Evolutionary conservation across 148 eudicot genomes (phyloP), one percentile per base, ranked within the genome.

Genomic region (Chenopodium formosanum): DNA sequence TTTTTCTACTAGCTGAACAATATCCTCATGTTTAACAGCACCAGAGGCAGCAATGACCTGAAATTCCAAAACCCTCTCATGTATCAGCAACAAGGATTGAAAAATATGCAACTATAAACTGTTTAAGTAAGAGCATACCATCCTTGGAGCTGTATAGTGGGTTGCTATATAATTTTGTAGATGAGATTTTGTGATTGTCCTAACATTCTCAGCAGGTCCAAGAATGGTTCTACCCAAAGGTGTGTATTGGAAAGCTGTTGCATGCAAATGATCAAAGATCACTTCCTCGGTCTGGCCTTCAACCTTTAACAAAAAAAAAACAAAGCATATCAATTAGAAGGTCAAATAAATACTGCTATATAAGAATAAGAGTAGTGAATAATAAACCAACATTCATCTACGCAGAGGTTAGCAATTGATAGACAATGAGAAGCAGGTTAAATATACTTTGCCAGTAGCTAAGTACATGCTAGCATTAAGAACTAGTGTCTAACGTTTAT

Each of bases 191-290:
- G 94, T 91, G 62, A 95, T 92, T 73, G 90, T 84, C 84, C 78
- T 88, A 29, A 95, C 85, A 86, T 95, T 95, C 81, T 91, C 88
- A 77, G 93, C 97, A 77, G 98, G 91, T 73, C 98, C 98, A 81
- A 95, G 96, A 86, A 95, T 93, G 46, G 98, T 95, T 84, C 98
- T 89, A 25, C 94, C 98, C 74, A 95, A 83, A 53, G 98, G 98
- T 37, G 96, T 88, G 77, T 92, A 86, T 77, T 95, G 98, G 85
- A 93, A 95, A 23, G 98, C 98, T 74, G 98, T 95, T 58, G 98
- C 93, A 81, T 95, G 98, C 82, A 95, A 83, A 86, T 95, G 98
- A 78, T 95, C 97, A 56, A 95, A 95, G 70, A 95, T 84, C 69
- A 95, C 98, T 88, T 95, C 98, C 86, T 93, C 98, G 1, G 89